These are phyloP conservation scores for Liquidambar formosana DNA, from an alignment of 164 flowering plant genomes.

Conservation along the genomic window DNA sequence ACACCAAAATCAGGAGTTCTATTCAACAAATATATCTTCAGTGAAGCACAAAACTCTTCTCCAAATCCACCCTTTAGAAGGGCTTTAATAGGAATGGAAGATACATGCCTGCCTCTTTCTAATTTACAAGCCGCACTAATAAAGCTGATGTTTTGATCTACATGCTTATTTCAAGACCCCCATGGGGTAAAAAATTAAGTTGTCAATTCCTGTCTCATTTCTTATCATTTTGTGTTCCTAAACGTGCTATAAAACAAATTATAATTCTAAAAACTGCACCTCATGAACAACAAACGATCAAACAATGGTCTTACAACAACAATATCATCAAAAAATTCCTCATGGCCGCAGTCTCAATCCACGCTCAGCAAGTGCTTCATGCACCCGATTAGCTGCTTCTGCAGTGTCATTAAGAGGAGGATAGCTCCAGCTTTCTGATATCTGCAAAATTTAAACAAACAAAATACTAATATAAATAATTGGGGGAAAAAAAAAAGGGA, in stretches of 20 bases:
- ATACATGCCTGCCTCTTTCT: slow-evolving; percentile 8
- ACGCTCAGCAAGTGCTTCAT: slow-evolving; percentile 64
- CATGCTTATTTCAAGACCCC: slow-evolving; percentile 7
- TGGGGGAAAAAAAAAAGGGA: neutral
- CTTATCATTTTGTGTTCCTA: slow-evolving; percentile 3
- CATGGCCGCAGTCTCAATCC: slow-evolving; percentile 71
- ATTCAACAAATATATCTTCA: neutral
- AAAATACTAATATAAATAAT: neutral
- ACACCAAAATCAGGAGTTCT: neutral
- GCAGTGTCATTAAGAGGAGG: slow-evolving; percentile 86
- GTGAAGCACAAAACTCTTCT: neutral
- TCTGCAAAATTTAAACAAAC: slow-evolving; percentile 35
- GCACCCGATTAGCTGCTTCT: slow-evolving; percentile 70
- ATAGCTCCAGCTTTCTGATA: slow-evolving; percentile 84
- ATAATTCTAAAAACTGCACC: neutral
- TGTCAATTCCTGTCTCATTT: neutral
- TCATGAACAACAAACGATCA: neutral
- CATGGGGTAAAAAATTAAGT: neutral
- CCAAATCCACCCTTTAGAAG: neutral
- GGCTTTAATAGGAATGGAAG: neutral
- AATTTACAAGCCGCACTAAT: slow-evolving; percentile 27
- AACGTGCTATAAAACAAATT: neutral
- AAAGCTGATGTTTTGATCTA: slow-evolving; percentile 7
- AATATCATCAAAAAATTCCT: slow-evolving; percentile 4
- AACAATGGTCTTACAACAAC: slow-evolving; percentile 6